Base-by-base conservation (phyloP, 169 alveolate genomes). In the Plasmodium inui region DNA sequence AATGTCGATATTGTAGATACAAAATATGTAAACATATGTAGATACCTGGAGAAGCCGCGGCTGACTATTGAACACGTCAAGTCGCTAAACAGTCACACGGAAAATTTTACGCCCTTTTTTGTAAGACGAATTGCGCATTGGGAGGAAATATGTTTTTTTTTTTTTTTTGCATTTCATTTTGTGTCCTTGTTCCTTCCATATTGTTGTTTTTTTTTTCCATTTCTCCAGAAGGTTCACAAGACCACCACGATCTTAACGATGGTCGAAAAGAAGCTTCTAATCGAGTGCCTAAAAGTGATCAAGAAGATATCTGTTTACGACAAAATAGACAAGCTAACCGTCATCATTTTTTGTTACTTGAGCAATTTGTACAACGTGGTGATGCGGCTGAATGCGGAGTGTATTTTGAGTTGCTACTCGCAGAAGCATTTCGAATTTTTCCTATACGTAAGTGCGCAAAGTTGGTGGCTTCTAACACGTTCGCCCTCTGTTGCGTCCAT, bases 301-400 rank as follows among this genome's bases (percentile, higher is more conserved):
- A 89, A 70, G 72, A 89, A 89, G 73, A 61, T 89, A 39, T 67
- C n/a, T 57, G 82, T 89, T 78, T 70, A 67, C 53, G 83, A 89
- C 53, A 89, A 89, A 67, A 81, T 89, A 19, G 94, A 89, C 61
- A 78, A 78, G 83, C 55, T 80, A 70, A 89, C 94, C 1, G 83
- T 79, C 32, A 80, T 89, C 14, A 89, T 89, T 89, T 89, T 89
- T 81, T 89, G 94, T 41, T 89, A 80, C 55, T 32, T 89, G 44
- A 80, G 91, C 57, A 89, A 89, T 89, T 89, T 89, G 72, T 71
- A 89, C 90, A 89, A 89, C 84, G 55, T 70, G 44, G 94, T 89
- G 28, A 80, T 89, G 91, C 82, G 94, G 41, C 73, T 89, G 50
- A 71, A 89, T 80, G 94, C 83, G 32, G 94, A 89, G 72, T 80